Evolutionary conservation across 176 grass and related monocot genomes (phyloP).

Genomic region (Eleusine coracana): DNA sequence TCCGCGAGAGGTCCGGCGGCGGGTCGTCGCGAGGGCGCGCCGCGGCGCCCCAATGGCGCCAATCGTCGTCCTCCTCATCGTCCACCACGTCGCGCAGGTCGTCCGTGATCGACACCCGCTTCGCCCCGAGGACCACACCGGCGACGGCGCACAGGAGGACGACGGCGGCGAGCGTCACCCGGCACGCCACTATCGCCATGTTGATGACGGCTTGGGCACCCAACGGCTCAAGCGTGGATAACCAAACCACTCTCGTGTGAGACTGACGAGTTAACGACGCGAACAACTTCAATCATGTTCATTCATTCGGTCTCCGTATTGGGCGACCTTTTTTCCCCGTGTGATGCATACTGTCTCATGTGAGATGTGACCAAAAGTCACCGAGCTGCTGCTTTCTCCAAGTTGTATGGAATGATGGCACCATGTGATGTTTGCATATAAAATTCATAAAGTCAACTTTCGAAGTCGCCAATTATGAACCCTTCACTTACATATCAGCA

Average conservation of each 20-base stretch:
- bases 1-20: constrained; percentile 68
- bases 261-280: neutral
- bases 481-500: neutral
- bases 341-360: neutral
- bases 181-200: constrained; percentile 28
- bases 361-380: neutral
- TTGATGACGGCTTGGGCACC: neutral
- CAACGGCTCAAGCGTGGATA: constrained; percentile 26
- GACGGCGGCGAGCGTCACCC: neutral
- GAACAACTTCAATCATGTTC: neutral
- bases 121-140: constrained; percentile 41
- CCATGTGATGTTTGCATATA: neutral
- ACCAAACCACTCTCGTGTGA: constrained; percentile 14
- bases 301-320: neutral
- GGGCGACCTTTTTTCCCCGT: too few species aligned
- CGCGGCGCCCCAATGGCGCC: constrained; percentile 64
- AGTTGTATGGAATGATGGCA: neutral
- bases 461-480: neutral
- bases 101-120: constrained; percentile 64
- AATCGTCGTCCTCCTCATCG: constrained; percentile 87
- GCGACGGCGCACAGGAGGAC: constrained; percentile 37
- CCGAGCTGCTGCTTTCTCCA: neutral
- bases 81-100: constrained; percentile 84
- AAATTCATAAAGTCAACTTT: neutral
- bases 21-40: constrained; percentile 11